Evolutionary conservation across 176 grass and related monocot species (phyloP), one percentile per base, ranked within the genome.

Genomic region (Thalia dealbata): DNA sequence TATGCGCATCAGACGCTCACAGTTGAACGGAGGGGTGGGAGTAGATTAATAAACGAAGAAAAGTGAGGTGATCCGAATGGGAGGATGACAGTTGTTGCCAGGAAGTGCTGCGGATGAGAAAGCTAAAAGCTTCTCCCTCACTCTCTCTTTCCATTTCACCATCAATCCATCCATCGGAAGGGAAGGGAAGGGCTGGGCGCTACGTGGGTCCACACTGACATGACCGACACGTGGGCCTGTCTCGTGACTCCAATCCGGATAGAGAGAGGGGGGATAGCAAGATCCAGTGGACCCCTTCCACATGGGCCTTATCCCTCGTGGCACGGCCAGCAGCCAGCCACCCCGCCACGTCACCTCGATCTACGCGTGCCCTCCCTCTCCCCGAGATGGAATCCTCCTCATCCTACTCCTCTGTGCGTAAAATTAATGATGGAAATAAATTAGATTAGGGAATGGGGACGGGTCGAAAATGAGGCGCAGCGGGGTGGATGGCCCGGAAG

Each of bases 181-280:
- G 67, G 67, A 10, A 48, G 54, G 32, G 32, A 38, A 38, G 32
- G 32, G 32, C 32, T 38, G 32, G 32, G 32, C 32, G 32, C n/a
- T 38, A 38, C 32, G 32, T 56, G 70, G 77, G 54, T 50, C 83
- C 79, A 64, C 79, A 46, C 22, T 77, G 76, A 81, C 79, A 69
- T 78, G 84, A 86, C 74, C 67, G 84, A 71, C 84, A 81, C 83
- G 83, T 85, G 83, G 83, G 73, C 61, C 43, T 81, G 73, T 80
- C 65, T 48, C 75, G 67, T 4, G n/a, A 42, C 42, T 67, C 64
- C 64, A 43, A 44, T 16, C 64, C 32, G 32, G 64, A 43, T n/a
- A 22, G 18, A 10, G 18, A 19, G 6, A 10, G 59, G 27, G 59
- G 13, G 59, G 18, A 58, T 58, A n/a, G 19, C 16, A 7, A 58